Evolutionary conservation across 129 eudicot genomes (phyloP).

Genomic region (carrot (Daucus carota)): DNA sequence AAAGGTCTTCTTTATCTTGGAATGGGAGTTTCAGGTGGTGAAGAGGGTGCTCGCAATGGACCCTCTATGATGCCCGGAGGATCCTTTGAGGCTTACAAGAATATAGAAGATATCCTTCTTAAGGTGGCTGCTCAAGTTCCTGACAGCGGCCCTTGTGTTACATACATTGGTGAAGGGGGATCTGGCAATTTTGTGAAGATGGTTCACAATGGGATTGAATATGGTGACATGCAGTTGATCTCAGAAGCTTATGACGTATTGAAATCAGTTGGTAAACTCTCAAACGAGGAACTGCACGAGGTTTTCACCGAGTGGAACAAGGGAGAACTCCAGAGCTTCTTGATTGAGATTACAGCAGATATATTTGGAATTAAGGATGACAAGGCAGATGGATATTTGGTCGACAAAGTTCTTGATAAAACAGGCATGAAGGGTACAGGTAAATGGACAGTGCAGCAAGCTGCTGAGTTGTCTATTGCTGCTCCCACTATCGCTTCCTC

Average conservation of each 20-base stretch:
- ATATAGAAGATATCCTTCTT: constrained; percentile 62
- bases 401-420: constrained; percentile 56
- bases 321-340: constrained; percentile 63
- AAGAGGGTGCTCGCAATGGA: constrained; percentile 67
- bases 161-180: constrained; percentile 62
- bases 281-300: constrained; percentile 47
- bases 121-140: constrained; percentile 73
- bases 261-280: constrained; percentile 59
- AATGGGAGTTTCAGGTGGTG: constrained; percentile 76
- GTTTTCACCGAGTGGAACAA: constrained; percentile 66
- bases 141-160: constrained; percentile 66
- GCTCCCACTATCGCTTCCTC: constrained; percentile 62
- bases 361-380: constrained; percentile 61
- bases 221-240: constrained; percentile 69
- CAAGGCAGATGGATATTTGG: constrained; percentile 54
- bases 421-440: constrained; percentile 77
- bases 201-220: constrained; percentile 70
- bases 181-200: constrained; percentile 66
- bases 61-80: constrained; percentile 78
- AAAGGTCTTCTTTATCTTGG: constrained; percentile 57
- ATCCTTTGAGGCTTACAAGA: constrained; percentile 54
- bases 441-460: constrained; percentile 73
- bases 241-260: constrained; percentile 64
- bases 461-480: constrained; percentile 63
- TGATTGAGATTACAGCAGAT: constrained; percentile 61